Percentiles rank a stretch among this genome's conserved stretches.
Evolutionary conservation across 1,139 yeast genomes (phyloP).

Genomic region (Geotrichum restrictum): DNA sequence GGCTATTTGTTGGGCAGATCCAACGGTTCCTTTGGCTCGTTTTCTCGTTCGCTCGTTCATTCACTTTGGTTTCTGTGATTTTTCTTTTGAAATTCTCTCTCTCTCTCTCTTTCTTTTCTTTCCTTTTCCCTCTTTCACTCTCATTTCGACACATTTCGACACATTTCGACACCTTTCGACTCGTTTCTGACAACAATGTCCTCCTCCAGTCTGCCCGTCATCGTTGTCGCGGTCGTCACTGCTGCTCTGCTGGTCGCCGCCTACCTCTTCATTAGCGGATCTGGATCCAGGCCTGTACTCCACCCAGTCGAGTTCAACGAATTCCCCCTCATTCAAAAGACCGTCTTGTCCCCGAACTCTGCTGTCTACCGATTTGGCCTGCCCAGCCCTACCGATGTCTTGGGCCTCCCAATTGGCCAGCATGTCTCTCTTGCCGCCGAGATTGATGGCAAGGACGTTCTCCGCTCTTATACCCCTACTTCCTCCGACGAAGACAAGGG

Average conservation of each 20-base stretch:
- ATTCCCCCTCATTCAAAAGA: conserved; percentile 76
- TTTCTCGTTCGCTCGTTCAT: too few relatives aligned
- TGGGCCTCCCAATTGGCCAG: conserved; percentile 92
- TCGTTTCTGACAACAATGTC: neutral
- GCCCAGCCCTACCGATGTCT: conserved; percentile 63
- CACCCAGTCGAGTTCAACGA: conserved; percentile 62
- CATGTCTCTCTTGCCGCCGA: conserved; percentile 59
- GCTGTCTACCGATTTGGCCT: conserved; percentile 78
- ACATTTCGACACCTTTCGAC: too few relatives aligned
- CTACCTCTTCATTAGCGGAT: conserved; percentile 6
- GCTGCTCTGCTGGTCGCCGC: conserved; percentile 5
- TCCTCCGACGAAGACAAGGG: conserved; percentile 76
- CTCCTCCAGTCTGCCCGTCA: conserved; percentile 3
- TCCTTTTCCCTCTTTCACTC: neutral
- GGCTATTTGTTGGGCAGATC: too few relatives aligned
- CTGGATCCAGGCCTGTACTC: conserved; percentile 46
- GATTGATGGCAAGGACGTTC: conserved; percentile 71
- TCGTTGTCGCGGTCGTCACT: conserved; percentile 11
- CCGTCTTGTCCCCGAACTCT: conserved; percentile 70
- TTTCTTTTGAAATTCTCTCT: neutral
- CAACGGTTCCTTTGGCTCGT: too few relatives aligned
- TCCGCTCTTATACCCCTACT: conserved; percentile 88
- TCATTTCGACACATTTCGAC: too few relatives aligned
- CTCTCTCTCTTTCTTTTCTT: neutral
- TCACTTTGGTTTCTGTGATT: too few relatives aligned